Base-by-base conservation (phyloP, 2,329 filamentous ascomycete species). In the Colletotrichum trifolii region DNA sequence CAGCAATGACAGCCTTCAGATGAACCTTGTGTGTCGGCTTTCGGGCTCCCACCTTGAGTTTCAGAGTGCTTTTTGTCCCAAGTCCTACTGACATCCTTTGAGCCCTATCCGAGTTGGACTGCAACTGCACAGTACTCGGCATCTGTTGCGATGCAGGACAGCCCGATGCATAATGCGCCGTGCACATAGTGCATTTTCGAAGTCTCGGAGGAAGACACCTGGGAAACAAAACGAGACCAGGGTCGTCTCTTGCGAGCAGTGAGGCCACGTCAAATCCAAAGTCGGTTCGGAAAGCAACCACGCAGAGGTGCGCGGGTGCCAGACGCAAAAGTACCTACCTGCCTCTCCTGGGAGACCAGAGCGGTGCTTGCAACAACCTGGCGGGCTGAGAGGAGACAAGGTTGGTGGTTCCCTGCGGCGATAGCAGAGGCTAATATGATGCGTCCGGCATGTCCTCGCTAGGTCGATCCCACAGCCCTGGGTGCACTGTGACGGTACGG, bases 391-490 rank as follows among this genome's bases (percentile, higher is more conserved):
- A n/a, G 39, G 43, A 40, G 48, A 55, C 60, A 64, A 60, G 60
- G 64, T 55, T 65, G 50, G 36, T 42, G 11, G 17, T 53, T 52
- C 59, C 66, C 56, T 67, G 67, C 60, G 61, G 55, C 65, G 49
- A 67, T 61, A 62, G 39, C 38, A 61, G 60, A 67, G 54, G 53
- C 66, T 68, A 67, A 64, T 64, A 65, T 65, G 67, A 68, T 54
- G 67, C 46, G 64, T 61, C 60, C 67, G 67, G 64, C 67, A 64
- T 65, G 64, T 68, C 64, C 60, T 54, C 56, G 46, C 60, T 60
- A 67, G 64, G 64, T n/a, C 53, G 54, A 65, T 68, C 64, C 66
- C 66, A 67, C 64, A 43, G 46, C 63, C 64, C 54, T 64, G 66
- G 66, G 66, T 68, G 39, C 64, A 67, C 66, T 63, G 64, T 47